These are phyloP conservation scores for Jatropha curcas DNA, from an alignment of 345 rosid species.

Conservation along the genomic window DNA sequence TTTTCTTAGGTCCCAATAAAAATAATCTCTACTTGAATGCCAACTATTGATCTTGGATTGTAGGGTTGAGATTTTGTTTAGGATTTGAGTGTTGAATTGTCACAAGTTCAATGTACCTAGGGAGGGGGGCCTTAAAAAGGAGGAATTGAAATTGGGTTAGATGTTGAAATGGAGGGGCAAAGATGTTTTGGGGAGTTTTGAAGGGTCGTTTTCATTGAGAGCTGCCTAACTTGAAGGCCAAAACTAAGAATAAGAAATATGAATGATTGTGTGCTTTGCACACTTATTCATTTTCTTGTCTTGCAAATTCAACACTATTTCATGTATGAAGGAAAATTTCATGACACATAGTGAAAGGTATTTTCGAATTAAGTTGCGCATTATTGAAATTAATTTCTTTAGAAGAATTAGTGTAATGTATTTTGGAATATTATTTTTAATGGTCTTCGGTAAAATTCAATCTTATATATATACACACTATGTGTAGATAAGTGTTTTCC, in stretches of 20 bases:
- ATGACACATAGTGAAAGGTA: too few species aligned
- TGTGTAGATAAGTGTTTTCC: too few species aligned
- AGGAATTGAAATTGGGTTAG: neutral
- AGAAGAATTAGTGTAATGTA: too few species aligned
- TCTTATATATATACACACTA: too few species aligned
- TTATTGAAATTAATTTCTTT: too few species aligned
- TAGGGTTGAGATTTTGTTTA: neutral
- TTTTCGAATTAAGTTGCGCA: too few species aligned
- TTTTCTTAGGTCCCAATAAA: neutral
- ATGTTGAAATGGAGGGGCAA: conserved; percentile 15
- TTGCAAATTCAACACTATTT: too few species aligned
- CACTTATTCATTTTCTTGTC: neutral
- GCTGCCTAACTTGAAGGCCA: conserved; percentile 46
- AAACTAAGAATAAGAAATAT: conserved; percentile 1
- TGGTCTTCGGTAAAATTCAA: too few species aligned
- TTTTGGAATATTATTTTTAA: too few species aligned
- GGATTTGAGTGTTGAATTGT: neutral
- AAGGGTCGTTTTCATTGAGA: conserved; percentile 40
- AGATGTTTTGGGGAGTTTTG: conserved; percentile 16
- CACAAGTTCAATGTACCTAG: conserved; percentile 3
- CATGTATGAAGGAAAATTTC: too few species aligned
- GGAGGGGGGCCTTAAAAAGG: neutral
- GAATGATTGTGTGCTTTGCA: neutral
- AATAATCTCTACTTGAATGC: neutral
- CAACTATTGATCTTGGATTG: neutral